Base-by-base conservation (phyloP, 305 asterid species). In the Solanum hybrid region DNA sequence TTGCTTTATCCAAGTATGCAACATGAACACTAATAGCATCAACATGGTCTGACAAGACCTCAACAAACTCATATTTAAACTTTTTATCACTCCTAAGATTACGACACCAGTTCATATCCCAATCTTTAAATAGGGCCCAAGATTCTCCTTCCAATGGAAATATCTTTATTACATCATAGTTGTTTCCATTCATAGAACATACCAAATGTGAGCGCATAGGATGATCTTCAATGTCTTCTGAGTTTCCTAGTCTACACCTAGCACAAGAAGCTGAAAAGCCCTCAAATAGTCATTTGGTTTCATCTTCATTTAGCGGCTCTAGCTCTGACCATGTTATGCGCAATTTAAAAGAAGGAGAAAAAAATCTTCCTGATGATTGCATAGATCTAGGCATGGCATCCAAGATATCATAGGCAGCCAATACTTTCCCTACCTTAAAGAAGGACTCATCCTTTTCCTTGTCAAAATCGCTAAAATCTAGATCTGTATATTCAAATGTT, bases 131-230 rank as follows among this genome's bases (percentile, higher is more conserved):
- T 2, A 51, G 0, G n/a, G n/a, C n/a, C n/a, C n/a, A 15, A 51
- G 66, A 2, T 51, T 51, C 66, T 51, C 66, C 66, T 5, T 51
- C 66, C 10, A 51, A 5, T 51, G 66, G 4, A 51, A 72, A 91
- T 35, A 95, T 89, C 79, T 87, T 40, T 85, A 86, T 92, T 4
- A 38, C 15, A 35, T 88, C 76, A 14, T 34, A 85, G 79, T 24
- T 32, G 3, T 80, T 89, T 60, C 78, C 89, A 88, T 72, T 92
- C 80, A 86, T 90, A 91, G 91, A 89, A 51, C 26, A 76, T 35
- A 89, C 93, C 73, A 87, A 60, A 71, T 95, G 95, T n/a, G 97
- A 95, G 90, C 92, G 92, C 91, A 94, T 88, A 4, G 78, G 90
- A 72, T 64, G 93, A 85, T 94, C 91, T 13, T 15, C n/a, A 15